phyloP scores from a whole-genome alignment of 169 alveolate species.

The Plasmodium falciparum region DNA sequence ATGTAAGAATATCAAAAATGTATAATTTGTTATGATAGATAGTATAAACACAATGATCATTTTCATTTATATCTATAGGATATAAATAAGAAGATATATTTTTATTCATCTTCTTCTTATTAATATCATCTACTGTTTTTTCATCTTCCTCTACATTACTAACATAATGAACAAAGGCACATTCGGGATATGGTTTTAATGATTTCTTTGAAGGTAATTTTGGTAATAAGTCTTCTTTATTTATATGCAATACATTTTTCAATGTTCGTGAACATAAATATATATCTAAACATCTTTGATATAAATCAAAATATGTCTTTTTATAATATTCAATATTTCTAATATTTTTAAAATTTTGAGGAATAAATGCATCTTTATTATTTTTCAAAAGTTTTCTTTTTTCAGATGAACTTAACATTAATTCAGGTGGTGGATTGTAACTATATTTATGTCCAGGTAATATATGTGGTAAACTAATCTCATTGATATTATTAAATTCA shows the following conservation, averaged over 20 bases:
- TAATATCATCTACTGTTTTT: neutral
- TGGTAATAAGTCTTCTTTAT: constrained; percentile 72
- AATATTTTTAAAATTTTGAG: constrained; percentile 38
- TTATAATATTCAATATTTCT: constrained; percentile 62
- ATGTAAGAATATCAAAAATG: constrained; percentile 58
- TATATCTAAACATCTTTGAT: constrained; percentile 73
- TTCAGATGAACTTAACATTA: constrained; percentile 24
- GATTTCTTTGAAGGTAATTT: constrained; percentile 58
- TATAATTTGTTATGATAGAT: constrained; percentile 29
- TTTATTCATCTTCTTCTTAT: neutral
- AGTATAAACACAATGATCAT: constrained; percentile 21
- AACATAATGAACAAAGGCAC: constrained; percentile 41
- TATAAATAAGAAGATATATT: neutral
- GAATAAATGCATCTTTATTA: constrained; percentile 49
- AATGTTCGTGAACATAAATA: constrained; percentile 57
- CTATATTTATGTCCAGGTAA: constrained; percentile 77
- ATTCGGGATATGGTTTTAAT: constrained; percentile 61
- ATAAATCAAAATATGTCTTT: constrained; percentile 66
- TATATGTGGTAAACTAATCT: constrained; percentile 54
- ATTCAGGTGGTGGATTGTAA: constrained; percentile 76
- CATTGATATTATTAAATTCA: constrained; percentile 24
- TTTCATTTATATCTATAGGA: constrained; percentile 52
- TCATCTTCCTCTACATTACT: neutral
- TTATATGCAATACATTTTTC: constrained; percentile 62
- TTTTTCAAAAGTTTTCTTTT: constrained; percentile 51